phyloP scores from a whole-genome alignment of 2,329 filamentous ascomycete genomes.

The Metarhizium brunneum region DNA sequence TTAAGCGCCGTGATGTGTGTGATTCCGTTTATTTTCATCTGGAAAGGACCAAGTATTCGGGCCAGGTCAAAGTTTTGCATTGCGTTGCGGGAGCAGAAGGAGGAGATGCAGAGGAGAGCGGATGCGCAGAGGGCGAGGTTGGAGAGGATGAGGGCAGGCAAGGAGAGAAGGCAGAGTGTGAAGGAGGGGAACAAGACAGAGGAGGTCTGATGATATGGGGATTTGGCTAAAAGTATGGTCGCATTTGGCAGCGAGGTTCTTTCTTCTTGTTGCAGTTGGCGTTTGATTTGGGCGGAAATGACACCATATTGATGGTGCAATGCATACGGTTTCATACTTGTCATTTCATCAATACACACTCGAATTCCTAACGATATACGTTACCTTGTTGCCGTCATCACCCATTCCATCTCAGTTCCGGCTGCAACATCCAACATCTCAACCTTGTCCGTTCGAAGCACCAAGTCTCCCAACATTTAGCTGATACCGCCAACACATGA shows the following conservation, averaged over 20 bases:
- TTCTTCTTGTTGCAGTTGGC: no score
- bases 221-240: not conserved
- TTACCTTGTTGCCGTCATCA: no score
- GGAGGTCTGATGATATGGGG: not conserved
- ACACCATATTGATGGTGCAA: no score
- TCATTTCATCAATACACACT: no score
- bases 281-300: no score
- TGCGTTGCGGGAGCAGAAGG: conserved; percentile 43
- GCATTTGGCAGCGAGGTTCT: no score
- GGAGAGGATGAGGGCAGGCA: conserved; percentile 10
- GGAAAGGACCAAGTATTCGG: conserved; percentile 45
- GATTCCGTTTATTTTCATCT: conserved; percentile 44
- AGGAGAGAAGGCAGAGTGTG: conserved; percentile 5
- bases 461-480: not conserved
- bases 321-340: no score
- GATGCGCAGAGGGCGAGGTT: conserved; percentile 25
- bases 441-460: not conserved
- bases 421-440: no score
- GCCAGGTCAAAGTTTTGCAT: conserved; percentile 53
- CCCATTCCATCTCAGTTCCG: no score
- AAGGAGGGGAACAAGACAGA: conserved; percentile 10
- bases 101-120: conserved; percentile 32
- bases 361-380: no score
- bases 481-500: not conserved
- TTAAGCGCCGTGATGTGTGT: conserved; percentile 40